Evolutionary conservation across 768 basidiomycete genomes (phyloP).

Genomic region (Gelatoporia subvermispora): DNA sequence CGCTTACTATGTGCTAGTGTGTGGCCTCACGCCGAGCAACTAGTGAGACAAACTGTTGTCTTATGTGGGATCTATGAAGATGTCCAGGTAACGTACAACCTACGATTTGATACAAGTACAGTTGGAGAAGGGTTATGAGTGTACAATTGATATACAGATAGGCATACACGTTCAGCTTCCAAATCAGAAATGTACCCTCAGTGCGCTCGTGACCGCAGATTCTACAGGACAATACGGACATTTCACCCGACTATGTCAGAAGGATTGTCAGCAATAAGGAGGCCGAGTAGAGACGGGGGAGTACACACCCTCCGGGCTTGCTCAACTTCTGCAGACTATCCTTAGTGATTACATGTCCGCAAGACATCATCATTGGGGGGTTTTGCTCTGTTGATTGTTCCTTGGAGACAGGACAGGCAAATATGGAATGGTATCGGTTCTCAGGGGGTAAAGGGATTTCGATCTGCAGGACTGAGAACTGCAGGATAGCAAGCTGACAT

Average conservation of each 20-base stretch:
- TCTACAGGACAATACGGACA: slow-evolving; percentile 96
- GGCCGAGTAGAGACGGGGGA: slow-evolving; percentile 13
- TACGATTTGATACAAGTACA: too few relatives aligned
- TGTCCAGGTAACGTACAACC: too few relatives aligned
- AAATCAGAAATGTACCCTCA: slow-evolving; percentile 60
- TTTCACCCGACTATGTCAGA: slow-evolving; percentile 69
- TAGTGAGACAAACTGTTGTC: too few relatives aligned
- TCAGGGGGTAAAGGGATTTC: slow-evolving; percentile 86
- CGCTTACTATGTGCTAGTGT: too few relatives aligned
- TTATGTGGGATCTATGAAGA: too few relatives aligned
- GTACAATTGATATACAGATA: too few relatives aligned
- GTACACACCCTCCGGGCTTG: slow-evolving; percentile 78
- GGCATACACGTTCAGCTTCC: too few relatives aligned
- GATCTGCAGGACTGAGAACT: slow-evolving; percentile 49
- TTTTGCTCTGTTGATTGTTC: slow-evolving; percentile 92
- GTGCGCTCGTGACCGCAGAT: slow-evolving; percentile 48
- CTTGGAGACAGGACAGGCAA: slow-evolving; percentile 96
- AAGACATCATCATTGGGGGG: slow-evolving; percentile 96
- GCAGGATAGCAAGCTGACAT: slow-evolving; percentile 7
- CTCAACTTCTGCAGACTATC: slow-evolving; percentile 88
- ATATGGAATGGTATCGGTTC: slow-evolving; percentile 93
- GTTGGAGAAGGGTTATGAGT: too few relatives aligned
- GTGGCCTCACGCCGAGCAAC: too few relatives aligned
- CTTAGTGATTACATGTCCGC: slow-evolving; percentile 92
- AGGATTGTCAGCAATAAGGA: neutral